Evolutionary conservation across 306 rosid species (phyloP), one percentile per base, ranked within the genome.

Genomic region (Quercus alba): DNA sequence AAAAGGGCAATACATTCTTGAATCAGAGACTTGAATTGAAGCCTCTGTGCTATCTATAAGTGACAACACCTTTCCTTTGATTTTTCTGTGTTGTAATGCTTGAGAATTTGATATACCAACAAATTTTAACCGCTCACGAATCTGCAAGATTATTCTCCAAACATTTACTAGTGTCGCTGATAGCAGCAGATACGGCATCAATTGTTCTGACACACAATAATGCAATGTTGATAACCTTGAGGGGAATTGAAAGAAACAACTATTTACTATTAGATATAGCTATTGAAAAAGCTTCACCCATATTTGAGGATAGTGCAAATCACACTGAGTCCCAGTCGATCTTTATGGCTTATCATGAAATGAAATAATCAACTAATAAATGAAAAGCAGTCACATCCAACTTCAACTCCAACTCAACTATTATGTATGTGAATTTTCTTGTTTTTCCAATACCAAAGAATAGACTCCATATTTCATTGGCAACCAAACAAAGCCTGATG

Each of bases 111-210:
- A 77, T 33, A 77, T 26, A 26, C 85, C 87, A 73, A 84, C 77
- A 81, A 84, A 81, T 66, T 81, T 81, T 17, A 84, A 61, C 68
- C 81, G 79, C 31, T 74, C 77, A 19, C 87, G 79, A 1, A 84
- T 84, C 55, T 84, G 84, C 20, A 82, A 76, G 54, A 84, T 81
- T 64, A 84, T 84, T 80, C 87, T 74, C 68, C 84, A 71, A 0
- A 69, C 66, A 73, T 77, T 80, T 19, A 26, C 71, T 2, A 82
- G 80, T 64, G 84, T 77, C 1, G 87, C 77, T 81, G 85, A 76
- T 57, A 84, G 82, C 76, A 84, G 72, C 20, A 84, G 74, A 62
- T 66, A 74, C 6, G 80, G 78, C 80, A 73, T 77, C 82, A 73
- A 81, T 77, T 18, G 85, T 84, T 73, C 85, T 74, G 58, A 84